Evolutionary conservation across 345 rosid species (phyloP).

Genomic region (Dipteronia dyeriana): DNA sequence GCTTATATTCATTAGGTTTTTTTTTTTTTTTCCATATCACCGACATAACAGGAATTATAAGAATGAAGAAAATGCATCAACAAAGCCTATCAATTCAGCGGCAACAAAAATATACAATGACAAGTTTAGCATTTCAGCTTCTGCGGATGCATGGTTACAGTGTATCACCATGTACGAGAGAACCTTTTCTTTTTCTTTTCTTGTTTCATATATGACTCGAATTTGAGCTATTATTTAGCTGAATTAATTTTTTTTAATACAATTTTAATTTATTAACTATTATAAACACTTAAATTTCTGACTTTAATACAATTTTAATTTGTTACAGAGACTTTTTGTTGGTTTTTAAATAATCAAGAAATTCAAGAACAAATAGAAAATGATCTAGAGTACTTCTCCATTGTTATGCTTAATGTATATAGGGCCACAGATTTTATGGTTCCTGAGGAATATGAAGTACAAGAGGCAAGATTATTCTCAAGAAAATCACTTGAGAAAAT

Average conservation of each 20-base stretch:
- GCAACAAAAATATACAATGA: conserved; percentile 45
- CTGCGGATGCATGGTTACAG: conserved; percentile 52
- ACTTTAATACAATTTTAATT: not conserved
- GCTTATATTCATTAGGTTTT: not conserved
- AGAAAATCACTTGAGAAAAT: conserved; percentile 43
- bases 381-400: conserved; percentile 34
- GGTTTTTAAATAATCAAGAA: conserved; percentile 51
- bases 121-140: conserved; percentile 60
- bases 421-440: conserved; percentile 65
- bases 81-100: conserved; percentile 6
- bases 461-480: conserved; percentile 54
- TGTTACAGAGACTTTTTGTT: conserved; percentile 52
- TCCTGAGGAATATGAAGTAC: conserved; percentile 45
- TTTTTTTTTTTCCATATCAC: not conserved
- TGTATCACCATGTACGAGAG: conserved; percentile 29
- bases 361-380: conserved; percentile 32
- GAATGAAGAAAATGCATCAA: conserved; percentile 6
- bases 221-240: no score
- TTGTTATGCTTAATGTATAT: conserved; percentile 46
- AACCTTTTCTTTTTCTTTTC: not conserved
- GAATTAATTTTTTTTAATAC: no score
- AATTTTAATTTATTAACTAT: not conserved
- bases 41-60: conserved; percentile 30
- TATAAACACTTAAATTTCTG: not conserved
- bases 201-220: no score